phyloP scores from a whole-genome alignment of 2,329 filamentous ascomycete genomes.

The Orbilia ellipsospora region DNA sequence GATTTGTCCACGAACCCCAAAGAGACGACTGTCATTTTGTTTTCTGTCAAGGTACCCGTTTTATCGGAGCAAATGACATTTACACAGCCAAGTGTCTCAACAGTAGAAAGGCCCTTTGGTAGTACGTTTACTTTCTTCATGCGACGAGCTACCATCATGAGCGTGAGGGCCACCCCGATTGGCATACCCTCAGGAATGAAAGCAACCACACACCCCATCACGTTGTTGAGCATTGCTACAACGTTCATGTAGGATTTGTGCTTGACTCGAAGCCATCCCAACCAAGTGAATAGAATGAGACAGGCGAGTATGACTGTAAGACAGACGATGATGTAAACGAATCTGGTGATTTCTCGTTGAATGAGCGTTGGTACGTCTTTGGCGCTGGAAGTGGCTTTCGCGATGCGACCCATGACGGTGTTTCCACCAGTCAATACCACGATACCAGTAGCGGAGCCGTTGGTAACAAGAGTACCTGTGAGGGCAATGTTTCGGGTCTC shows the following conservation, averaged over 20 bases:
- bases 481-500: constrained; percentile 63
- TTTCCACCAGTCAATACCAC: constrained; percentile 86
- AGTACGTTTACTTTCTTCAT: constrained; percentile 81
- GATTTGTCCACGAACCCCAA: constrained; percentile 63
- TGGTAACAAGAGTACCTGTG: constrained; percentile 87
- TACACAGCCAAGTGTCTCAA: constrained; percentile 76
- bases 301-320: constrained; percentile 73
- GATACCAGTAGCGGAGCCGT: constrained; percentile 84
- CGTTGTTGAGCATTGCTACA: constrained; percentile 76
- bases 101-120: constrained; percentile 80
- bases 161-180: constrained; percentile 75
- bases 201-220: constrained; percentile 77
- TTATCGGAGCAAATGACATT: constrained; percentile 78
- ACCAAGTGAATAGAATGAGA: constrained; percentile 73
- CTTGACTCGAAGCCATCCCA: constrained; percentile 73
- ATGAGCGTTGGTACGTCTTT: constrained; percentile 5
- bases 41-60: constrained; percentile 76
- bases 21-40: constrained; percentile 78
- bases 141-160: constrained; percentile 80
- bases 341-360: constrained; percentile 88
- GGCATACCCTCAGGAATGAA: constrained; percentile 81
- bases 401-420: constrained; percentile 88
- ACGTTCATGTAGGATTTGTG: constrained; percentile 79
- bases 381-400: constrained; percentile 77
- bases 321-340: constrained; percentile 82